phyloP scores from a whole-genome alignment of 169 alveolate species.

The Eimeria mitis region DNA sequence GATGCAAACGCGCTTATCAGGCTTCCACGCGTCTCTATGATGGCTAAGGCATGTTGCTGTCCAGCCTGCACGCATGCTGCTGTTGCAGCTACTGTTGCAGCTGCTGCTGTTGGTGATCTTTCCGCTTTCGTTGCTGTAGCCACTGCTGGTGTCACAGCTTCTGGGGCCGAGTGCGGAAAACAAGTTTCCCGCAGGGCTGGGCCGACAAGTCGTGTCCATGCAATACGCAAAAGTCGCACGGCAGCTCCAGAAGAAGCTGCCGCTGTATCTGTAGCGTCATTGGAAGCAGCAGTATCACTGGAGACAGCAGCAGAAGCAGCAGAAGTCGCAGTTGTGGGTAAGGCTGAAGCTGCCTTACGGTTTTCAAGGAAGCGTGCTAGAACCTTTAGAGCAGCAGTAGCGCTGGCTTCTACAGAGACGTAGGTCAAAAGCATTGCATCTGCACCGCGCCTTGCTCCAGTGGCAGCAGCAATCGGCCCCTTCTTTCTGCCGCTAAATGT shows the following conservation, averaged over 20 bases:
- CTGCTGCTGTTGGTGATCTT: background rate
- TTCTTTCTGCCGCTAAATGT: background rate
- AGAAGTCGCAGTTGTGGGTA: background rate
- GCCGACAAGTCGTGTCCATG: slow-evolving; percentile 38
- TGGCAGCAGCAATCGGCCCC: background rate
- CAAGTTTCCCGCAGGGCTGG: slow-evolving; percentile 36
- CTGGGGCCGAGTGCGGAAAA: background rate
- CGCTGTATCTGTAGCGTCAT: background rate
- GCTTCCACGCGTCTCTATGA: slow-evolving; percentile 54
- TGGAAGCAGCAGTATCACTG: background rate
- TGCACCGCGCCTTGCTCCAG: background rate
- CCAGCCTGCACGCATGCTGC: background rate
- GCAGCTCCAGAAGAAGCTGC: slow-evolving; percentile 10
- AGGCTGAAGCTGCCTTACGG: background rate
- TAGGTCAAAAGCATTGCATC: slow-evolving; percentile 24
- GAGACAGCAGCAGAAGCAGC: background rate
- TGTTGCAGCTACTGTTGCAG: background rate
- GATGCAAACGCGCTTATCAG: slow-evolving; percentile 12
- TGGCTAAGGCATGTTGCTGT: slow-evolving; percentile 48
- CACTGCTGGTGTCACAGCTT: background rate
- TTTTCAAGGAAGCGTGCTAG: slow-evolving; percentile 9
- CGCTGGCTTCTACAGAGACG: slow-evolving; percentile 7
- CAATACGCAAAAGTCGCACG: background rate
- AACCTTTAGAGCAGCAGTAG: background rate
- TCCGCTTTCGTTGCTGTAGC: background rate